Base-by-base conservation (phyloP, 495 filamentous ascomycete species). In the Peziza echinospora region DNA sequence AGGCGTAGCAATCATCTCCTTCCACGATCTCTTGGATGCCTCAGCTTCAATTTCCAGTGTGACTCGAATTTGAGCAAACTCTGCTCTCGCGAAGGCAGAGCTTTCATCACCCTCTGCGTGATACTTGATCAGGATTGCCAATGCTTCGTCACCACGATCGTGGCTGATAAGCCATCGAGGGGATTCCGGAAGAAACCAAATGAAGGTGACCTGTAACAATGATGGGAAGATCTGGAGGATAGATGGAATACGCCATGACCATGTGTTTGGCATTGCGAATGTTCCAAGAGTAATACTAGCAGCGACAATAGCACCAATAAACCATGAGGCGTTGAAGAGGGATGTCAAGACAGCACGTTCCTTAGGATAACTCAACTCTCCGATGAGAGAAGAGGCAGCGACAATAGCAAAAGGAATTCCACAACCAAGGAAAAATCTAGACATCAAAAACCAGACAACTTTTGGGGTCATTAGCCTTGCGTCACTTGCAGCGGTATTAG, bases 201-300 rank as follows among this genome's bases (percentile, higher is more conserved):
- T 64, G 28, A 76, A 67, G 6, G 51, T 50, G 40, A 77, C 62
- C 48, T 79, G 76, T 17, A 79, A 49, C 4, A 76, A 43, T 0
- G 66, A 71, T 1, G 71, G 71, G 2, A 64, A 63, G 50, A 67
- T 64, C 50, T 76, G 73, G 1, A 77, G 58, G 2, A 74, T 55
- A 0, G 70, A 76, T 1, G 76, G 77, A 22, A 78, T 72, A 34
- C 73, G 62, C 77, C 75, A 80, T 3, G 73, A 68, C 76, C 76
- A 79, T 45, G 73, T 63, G 47, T 60, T 67, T 0, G 63, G 24
- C 46, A 78, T 73, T 5, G 52, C 52, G 46, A 72, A 67, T 1
- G 74, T 79, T 6, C 75, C 75, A 44, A 71, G 67, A 0, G 68
- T 71, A 5, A 71, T 63, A 8, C 68, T 67, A 0, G 73, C 73